A percentile compares a stretch with the other conserved stretches of the same genome.
Conservation (phyloP, 208 protist genomes). For the Vickermania ingenoplastis region DNA sequence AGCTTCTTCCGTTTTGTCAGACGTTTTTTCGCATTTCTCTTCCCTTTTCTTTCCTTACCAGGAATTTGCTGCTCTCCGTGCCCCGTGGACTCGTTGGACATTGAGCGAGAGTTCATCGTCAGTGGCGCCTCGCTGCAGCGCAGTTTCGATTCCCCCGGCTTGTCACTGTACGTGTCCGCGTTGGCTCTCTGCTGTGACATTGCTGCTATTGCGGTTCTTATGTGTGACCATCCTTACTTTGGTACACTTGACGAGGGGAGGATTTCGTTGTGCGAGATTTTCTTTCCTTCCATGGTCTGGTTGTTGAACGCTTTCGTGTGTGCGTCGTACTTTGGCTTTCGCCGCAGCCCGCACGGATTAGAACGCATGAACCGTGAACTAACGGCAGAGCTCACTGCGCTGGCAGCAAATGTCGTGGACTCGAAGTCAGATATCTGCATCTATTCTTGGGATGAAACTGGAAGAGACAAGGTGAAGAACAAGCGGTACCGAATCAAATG, state of each 20-base stretch:
- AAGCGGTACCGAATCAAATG: constrained; percentile 61
- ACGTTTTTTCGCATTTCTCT: constrained; percentile 46
- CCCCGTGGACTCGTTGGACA: constrained; percentile 38
- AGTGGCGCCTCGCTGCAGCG: constrained; percentile 60
- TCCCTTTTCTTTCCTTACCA: constrained; percentile 66
- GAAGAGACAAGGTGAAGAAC: constrained; percentile 52
- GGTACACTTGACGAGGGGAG: constrained; percentile 28
- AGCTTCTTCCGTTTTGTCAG: constrained; percentile 19
- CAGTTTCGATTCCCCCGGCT: constrained; percentile 46
- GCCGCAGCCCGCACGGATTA: constrained; percentile 48
- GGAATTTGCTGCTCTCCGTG: constrained; percentile 36
- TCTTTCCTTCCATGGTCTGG: constrained; percentile 63
- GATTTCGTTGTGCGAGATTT: constrained; percentile 46
- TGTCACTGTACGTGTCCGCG: constrained; percentile 28
- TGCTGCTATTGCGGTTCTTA: constrained; percentile 30
- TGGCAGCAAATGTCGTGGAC: constrained; percentile 62
- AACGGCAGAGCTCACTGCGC: constrained; percentile 48
- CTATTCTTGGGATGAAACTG: constrained; percentile 69
- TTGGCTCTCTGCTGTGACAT: constrained; percentile 40
- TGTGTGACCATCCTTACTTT: constrained; percentile 27
- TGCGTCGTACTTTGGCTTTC: constrained; percentile 48
- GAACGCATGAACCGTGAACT: constrained; percentile 63
- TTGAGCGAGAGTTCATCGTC: constrained; percentile 77
- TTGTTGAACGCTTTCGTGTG: constrained; percentile 27
- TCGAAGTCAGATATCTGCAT: constrained; percentile 53